These are phyloP conservation scores for Lepiota brunneoincarnata DNA, from an alignment of 768 basidiomycete species.

Conservation along the genomic window DNA sequence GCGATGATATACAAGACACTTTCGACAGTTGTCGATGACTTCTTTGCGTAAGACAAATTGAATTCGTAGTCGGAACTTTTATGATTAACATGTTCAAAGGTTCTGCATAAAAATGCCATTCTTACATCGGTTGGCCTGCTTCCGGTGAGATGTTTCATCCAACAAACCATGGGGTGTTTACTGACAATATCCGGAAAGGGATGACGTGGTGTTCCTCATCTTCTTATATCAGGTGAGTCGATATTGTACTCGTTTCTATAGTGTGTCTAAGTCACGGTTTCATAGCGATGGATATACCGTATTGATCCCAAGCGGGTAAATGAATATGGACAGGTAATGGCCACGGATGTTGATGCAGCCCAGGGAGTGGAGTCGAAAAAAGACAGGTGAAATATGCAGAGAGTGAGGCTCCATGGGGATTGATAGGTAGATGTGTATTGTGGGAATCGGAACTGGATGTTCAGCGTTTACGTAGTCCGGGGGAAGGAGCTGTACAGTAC, in stretches of 20 bases:
- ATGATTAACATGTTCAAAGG: conserved; percentile 32
- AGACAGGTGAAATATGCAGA: conserved; percentile 33
- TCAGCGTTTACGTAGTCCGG: conserved; percentile 11
- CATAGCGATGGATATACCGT: conserved; percentile 94
- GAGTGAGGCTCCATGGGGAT: conserved; percentile 9
- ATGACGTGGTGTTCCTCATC: conserved; percentile 88
- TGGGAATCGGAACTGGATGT: conserved; percentile 9
- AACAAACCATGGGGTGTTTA: conserved; percentile 19
- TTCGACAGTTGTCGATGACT: conserved; percentile 88
- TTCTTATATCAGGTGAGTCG: conserved; percentile 84
- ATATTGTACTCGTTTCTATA: conserved; percentile 8
- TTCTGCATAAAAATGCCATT: conserved; percentile 98
- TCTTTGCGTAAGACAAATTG: conserved; percentile 69
- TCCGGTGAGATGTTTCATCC: conserved; percentile 43
- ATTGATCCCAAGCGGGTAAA: conserved; percentile 93
- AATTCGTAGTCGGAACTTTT: conserved; percentile 13
- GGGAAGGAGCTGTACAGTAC: conserved; percentile 11
- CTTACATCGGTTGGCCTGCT: conserved; percentile 87
- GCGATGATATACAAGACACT: conserved; percentile 96
- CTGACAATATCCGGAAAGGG: conserved; percentile 36
- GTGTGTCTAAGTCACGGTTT: conserved; percentile 17
- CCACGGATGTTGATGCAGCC: conserved; percentile 40
- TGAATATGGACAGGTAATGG: conserved; percentile 90
- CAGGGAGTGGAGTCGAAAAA: conserved; percentile 52
- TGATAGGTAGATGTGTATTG: conserved; percentile 13